A percentile compares a stretch with the other conserved stretches of the same genome.
Evolutionary conservation across 495 filamentous ascomycete genomes (phyloP).

Genomic region (Daldinia concentrica): DNA sequence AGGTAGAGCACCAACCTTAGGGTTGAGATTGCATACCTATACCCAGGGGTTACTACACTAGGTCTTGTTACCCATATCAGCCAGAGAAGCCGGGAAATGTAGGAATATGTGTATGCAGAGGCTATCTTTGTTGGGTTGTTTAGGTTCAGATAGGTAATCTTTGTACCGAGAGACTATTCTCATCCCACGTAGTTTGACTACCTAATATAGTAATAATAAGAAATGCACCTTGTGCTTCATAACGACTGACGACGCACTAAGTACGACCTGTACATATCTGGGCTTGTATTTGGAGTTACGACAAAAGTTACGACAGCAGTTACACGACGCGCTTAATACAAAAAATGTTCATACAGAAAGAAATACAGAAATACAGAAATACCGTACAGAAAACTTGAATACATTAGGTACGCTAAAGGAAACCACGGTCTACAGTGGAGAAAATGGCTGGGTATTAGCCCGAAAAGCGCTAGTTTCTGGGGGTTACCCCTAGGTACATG

Average conservation of each 20-base stretch:
- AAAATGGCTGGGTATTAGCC: slow-evolving; percentile 20
- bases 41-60: too few species aligned
- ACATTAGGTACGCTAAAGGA: too few species aligned
- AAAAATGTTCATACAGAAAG: neutral
- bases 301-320: slow-evolving; percentile 8
- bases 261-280: neutral
- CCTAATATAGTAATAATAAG: neutral
- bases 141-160: neutral
- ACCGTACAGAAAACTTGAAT: neutral
- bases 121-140: slow-evolving; percentile 3
- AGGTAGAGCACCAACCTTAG: neutral
- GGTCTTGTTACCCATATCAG: neutral
- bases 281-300: neutral
- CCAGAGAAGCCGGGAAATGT: slow-evolving; percentile 1
- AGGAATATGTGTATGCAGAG: neutral
- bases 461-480: slow-evolving; percentile 8
- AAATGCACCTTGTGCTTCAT: neutral
- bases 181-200: neutral
- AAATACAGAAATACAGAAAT: too few species aligned
- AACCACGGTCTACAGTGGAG: slow-evolving; percentile 4
- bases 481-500: slow-evolving; percentile 4
- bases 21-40: too few species aligned
- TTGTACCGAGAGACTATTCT: neutral
- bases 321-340: slow-evolving; percentile 30
- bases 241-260: neutral